Base-by-base conservation (phyloP, 2,329 filamentous ascomycete species). In the Massarina eburnea region DNA sequence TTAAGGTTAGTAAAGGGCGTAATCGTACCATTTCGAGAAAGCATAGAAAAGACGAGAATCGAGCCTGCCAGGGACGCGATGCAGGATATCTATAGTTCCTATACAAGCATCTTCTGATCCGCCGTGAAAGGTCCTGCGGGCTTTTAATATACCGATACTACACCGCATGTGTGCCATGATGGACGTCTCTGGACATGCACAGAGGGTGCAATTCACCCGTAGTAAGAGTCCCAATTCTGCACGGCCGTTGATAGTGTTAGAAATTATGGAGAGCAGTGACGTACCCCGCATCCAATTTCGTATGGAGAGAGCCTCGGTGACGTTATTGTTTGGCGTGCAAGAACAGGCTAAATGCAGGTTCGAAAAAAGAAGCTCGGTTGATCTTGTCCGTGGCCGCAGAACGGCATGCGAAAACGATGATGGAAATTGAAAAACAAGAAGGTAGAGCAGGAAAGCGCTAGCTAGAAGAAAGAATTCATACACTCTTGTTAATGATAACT, bases 121-220 rank as follows among this genome's bases (percentile, higher is more conserved):
- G 43, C 43, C 41, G 37, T 19, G 34, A 42, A 12, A 26, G 35
- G 12, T 9, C 17, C 34, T 46, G 44, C 50, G 46, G 53, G 41
- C 39, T n/a, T 19, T 47, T 40, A 48, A 56, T 56, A 37, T 51
- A 54, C 53, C 50, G 53, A 56, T 50, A 54, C 53, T 46, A 54
- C 41, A 39, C 45, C 49, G 18, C 19, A 42, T 48, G 27, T n/a
- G 39, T 42, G 39, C 12, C 39, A 45, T 45, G 52, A 55, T 52
- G 46, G 29, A 22, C 46, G 22, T 42, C 6, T 37, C 15, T 22
- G 30, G 35, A 17, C 21, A 20, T 12, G 39, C 20, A n/a, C n/a
- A 3, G n/a, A 27, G 24, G 30, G 14, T 14, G 19, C 41, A 47
- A 51, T 53, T 55, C 39, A 48, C 39, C 49, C 52, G 52, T 40